Evolutionary conservation across 2,329 filamentous ascomycete species (phyloP), one percentile per base, ranked within the genome.

Genomic region (Colletotrichum lentis): DNA sequence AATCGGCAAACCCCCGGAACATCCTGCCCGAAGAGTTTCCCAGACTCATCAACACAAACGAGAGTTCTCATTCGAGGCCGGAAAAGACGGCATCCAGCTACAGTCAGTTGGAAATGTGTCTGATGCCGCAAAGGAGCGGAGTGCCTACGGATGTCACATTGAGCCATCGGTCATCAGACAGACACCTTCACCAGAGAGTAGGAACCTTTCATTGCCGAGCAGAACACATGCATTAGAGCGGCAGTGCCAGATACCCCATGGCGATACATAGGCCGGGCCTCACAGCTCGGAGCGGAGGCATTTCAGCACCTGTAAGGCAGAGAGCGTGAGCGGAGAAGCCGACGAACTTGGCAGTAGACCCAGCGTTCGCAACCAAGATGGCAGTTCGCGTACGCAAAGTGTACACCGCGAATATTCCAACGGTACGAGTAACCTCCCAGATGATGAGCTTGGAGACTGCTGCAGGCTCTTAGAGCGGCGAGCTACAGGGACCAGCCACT

Each of bases 61-160:
- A 57, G 71, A 73, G 37, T 76, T 76, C 54, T 76, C 74, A 3
- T 76, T 76, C 58, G 72, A 74, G 31, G 70, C 71, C 24, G 74
- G 73, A 56, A 72, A 76, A 43, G 73, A 76, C 60, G 67, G 35
- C n/a, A 57, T 67, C n/a, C 64, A 18, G 16, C 46, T 31, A 14
- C 16, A 24, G 16, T 43, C 35, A 10, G n/a, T 52, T 14, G 11
- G 35, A 7, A 16, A 11, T 22, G 24, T 8, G 5, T 3, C 11
- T 22, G 8, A 3, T 6, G 12, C 35, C 12, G 11, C 18, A 43
- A 18, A 22, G 12, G 22, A 18, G 4, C 47, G 53, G 39, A n/a
- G 22, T n/a, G 20, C 27, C 31, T 18, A 24, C 18, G 12, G 22
- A 14, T 5, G n/a, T 31, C 11, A 18, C 14, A 35, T 20, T 22